Base-by-base conservation (phyloP, 352 stramenopile genomes). In the Elongisporangium anandrum region DNA sequence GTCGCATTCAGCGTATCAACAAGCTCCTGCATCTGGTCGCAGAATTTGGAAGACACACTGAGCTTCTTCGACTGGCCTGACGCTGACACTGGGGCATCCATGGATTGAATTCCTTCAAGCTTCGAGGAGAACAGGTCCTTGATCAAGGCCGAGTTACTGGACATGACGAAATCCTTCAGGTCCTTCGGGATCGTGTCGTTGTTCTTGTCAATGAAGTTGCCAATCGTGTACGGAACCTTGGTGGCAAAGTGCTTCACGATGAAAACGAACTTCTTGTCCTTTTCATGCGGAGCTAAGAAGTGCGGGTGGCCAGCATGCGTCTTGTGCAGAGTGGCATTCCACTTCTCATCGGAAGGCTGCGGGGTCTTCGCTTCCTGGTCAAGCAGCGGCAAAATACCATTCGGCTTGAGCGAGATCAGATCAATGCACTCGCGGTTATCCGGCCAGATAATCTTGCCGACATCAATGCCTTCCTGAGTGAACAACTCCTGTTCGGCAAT, bases 201-300 rank as follows among this genome's bases (percentile, higher is more conserved):
- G 74, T 99, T 99, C 70, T 98, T 98, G 65, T 98, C 87, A 41
- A 99, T 89, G 66, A 99, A 99, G 56, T 96, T 94, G 54, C 83
- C 84, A 13, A 97, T 93, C 67, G 94, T 93, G 77, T 99, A 99
- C 29, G 86, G 87, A 20, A 99, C 96, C 41, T 85, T 73, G 49
- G 94, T 97, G 38, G 96, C 96, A 77, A 98, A 99, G 79, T 99
- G 96, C 56, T 96, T 89, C 52, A 99, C 90, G 54, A 96, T 95
- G 73, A 99, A 99, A 63, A 96, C 81, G 58, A 91, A 95, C 61
- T 97, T 95, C 57, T 92, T 85, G 63, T 97, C 82, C 64, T 94
- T 93, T 61, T 91, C 87, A 54, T 97, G 86, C 48, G 81, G 75
- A 16, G 84, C 51, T 26, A 88, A 50, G 58, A 95, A 95, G 68